Percentiles rank a stretch among this genome's conserved stretches.
These are phyloP conservation scores for Leccinum incarnatum DNA, from an alignment of 768 basidiomycete species.

Conservation along the genomic window DNA sequence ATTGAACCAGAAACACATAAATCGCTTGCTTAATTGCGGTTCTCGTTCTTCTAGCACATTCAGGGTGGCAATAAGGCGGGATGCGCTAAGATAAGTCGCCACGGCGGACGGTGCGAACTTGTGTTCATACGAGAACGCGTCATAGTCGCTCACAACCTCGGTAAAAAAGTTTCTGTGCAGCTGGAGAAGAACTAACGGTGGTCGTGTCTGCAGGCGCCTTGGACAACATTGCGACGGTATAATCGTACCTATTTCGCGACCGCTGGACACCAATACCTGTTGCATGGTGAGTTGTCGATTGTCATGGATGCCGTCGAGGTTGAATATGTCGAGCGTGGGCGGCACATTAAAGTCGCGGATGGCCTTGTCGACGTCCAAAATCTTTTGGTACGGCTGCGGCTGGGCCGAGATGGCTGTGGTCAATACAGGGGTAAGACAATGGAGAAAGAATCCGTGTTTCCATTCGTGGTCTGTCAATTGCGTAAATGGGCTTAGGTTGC, in stretches of 20 bases:
- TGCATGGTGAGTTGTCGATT: constrained; percentile 63
- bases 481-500: constrained; percentile 10
- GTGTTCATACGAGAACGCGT: constrained; percentile 57
- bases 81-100: constrained; percentile 61
- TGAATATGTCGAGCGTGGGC: constrained; percentile 44
- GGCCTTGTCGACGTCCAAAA: constrained; percentile 51
- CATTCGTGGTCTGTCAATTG: constrained; percentile 58
- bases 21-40: constrained; percentile 59
- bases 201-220: constrained; percentile 1
- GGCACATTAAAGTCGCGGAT: constrained; percentile 59
- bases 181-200: constrained; percentile 55
- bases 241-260: constrained; percentile 58
- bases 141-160: constrained; percentile 54
- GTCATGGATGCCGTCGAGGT: constrained; percentile 35
- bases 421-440: constrained; percentile 62
- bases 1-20: constrained; percentile 75
- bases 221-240: constrained; percentile 13
- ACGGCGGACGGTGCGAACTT: constrained; percentile 67
- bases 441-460: constrained; percentile 63
- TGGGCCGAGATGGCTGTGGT: constrained; percentile 54
- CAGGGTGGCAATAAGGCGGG: constrained; percentile 55
- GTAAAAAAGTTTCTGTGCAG: constrained; percentile 68
- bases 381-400: constrained; percentile 48
- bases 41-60: constrained; percentile 56
- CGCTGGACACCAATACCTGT: constrained; percentile 55